phyloP scores from a whole-genome alignment of 371 early-diverging fungal genomes.

The Funneliformis caledonium region DNA sequence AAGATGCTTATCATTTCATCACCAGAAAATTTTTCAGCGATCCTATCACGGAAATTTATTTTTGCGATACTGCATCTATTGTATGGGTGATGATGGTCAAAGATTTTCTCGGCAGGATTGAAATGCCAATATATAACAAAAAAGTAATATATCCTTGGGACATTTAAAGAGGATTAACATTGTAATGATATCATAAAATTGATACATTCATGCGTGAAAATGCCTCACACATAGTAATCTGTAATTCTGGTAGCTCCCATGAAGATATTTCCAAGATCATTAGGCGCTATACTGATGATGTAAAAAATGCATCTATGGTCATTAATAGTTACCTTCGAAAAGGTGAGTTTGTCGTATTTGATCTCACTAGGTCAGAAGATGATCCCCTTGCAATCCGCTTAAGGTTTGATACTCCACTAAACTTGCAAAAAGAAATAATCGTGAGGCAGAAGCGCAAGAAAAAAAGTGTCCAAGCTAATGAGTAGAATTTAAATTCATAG shows the following conservation, averaged over 20 bases:
- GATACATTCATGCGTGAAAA: slow-evolving; percentile 13
- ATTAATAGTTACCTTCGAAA: slow-evolving; percentile 32
- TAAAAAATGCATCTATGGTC: slow-evolving; percentile 19
- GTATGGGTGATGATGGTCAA: too few species aligned
- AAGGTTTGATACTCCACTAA: slow-evolving; percentile 26
- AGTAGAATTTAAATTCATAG: too few species aligned
- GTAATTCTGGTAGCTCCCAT: background rate
- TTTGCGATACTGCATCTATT: too few species aligned
- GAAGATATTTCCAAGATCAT: slow-evolving; percentile 25
- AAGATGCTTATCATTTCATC: too few species aligned
- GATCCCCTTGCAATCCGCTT: slow-evolving; percentile 30
- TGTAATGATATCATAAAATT: slow-evolving; percentile 17
- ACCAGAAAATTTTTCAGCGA: too few species aligned
- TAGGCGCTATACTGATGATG: background rate
- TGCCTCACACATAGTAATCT: background rate
- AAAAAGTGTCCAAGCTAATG: background rate
- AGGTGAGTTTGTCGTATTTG: slow-evolving; percentile 11
- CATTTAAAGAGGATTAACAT: too few species aligned
- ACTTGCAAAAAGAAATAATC: slow-evolving; percentile 30
- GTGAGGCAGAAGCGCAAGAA: background rate
- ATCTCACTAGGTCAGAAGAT: background rate
- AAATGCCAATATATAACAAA: too few species aligned
- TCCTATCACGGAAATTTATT: too few species aligned
- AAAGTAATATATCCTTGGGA: too few species aligned
- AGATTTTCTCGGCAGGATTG: too few species aligned